phyloP scores from a whole-genome alignment of 139 green algal genomes.

The Parachlorella kessleri region DNA sequence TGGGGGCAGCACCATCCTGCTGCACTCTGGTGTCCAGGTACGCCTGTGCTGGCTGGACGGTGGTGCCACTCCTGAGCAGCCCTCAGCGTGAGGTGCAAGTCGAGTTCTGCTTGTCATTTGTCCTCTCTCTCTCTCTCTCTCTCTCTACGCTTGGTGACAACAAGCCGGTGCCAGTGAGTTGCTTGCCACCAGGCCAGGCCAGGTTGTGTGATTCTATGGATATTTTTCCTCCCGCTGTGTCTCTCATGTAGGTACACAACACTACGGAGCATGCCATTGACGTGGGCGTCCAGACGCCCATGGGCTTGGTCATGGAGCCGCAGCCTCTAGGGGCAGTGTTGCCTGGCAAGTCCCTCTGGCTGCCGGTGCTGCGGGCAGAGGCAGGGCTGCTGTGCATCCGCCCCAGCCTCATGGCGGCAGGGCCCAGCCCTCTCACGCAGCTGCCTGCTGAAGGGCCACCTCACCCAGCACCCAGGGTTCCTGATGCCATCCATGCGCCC shows the following conservation, averaged over 20 bases:
- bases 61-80: too few relatives aligned
- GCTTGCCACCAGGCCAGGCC: too few relatives aligned
- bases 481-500: too few relatives aligned
- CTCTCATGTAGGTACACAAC: constrained; percentile 61
- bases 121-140: neutral
- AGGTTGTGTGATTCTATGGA: too few relatives aligned
- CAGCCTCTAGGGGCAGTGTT: constrained; percentile 33
- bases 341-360: constrained; percentile 43
- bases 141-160: too few relatives aligned
- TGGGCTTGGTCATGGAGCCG: constrained; percentile 17
- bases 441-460: too few relatives aligned
- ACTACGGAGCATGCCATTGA: constrained; percentile 38
- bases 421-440: too few relatives aligned
- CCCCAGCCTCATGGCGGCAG: constrained; percentile 14
- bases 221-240: too few relatives aligned
- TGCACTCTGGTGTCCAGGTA: constrained; percentile 53
- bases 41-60: neutral
- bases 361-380: constrained; percentile 39
- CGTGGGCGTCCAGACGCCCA: constrained; percentile 29
- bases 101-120: neutral
- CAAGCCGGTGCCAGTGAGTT: too few relatives aligned
- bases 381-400: constrained; percentile 40
- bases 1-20: constrained; percentile 38
- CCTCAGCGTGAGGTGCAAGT: too few relatives aligned
- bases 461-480: too few relatives aligned